Evolutionary conservation across 129 eudicot species (phyloP).

Genomic region (Silybum marianum): DNA sequence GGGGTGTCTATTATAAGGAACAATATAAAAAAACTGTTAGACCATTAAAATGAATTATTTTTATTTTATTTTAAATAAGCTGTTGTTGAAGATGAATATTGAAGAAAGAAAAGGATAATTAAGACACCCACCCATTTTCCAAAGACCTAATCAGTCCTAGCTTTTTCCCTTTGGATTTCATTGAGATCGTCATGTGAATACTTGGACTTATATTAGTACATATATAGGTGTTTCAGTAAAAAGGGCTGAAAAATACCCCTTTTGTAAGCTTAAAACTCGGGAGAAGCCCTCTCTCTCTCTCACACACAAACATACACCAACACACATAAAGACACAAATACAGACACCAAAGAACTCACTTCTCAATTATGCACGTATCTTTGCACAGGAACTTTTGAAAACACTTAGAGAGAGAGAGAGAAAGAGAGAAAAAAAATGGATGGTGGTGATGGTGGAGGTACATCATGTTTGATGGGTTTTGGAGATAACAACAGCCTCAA

Average conservation of each 20-base stretch:
- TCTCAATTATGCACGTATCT: slow-evolving; percentile 35
- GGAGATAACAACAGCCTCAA: slow-evolving; percentile 43
- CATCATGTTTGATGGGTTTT: slow-evolving; percentile 62
- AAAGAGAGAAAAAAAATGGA: not conserved
- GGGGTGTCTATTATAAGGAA: too few relatives aligned
- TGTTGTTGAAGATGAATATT: too few relatives aligned
- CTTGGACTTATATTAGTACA: slow-evolving; percentile 26
- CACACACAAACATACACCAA: not conserved
- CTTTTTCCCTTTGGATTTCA: slow-evolving; percentile 28
- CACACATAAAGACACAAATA: slow-evolving; percentile 5
- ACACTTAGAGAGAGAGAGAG: slow-evolving; percentile 15
- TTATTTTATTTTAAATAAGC: too few relatives aligned
- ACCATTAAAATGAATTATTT: too few relatives aligned
- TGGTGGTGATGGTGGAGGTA: slow-evolving; percentile 26
- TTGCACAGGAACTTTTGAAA: slow-evolving; percentile 34
- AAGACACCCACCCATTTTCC: slow-evolving; percentile 36
- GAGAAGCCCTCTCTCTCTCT: slow-evolving; percentile 36
- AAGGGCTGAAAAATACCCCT: slow-evolving; percentile 51
- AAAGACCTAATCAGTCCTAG: slow-evolving; percentile 23
- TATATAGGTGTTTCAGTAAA: slow-evolving; percentile 67
- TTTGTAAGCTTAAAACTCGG: slow-evolving; percentile 76
- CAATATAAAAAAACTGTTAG: too few relatives aligned
- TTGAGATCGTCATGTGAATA: slow-evolving; percentile 18
- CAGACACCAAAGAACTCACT: slow-evolving; percentile 13
- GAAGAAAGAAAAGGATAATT: too few relatives aligned